Conservation (phyloP, 495 filamentous ascomycete genomes). For the Halenospora varia region DNA sequence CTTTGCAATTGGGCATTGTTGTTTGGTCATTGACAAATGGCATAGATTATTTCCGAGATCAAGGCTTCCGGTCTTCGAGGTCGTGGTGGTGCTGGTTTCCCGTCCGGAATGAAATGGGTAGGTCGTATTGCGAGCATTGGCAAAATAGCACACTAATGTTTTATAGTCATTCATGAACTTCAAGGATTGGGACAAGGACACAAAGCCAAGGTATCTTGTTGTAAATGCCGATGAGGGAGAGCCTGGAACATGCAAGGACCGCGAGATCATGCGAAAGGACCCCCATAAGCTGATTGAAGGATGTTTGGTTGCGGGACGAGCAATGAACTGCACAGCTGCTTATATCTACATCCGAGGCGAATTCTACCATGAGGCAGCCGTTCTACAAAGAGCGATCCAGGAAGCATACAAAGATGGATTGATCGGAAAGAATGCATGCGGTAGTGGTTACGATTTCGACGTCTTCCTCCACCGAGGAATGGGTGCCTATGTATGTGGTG, state of each 20-base stretch:
- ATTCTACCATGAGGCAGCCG: slow-evolving; percentile 94
- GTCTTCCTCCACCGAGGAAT: slow-evolving; percentile 94
- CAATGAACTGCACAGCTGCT: slow-evolving; percentile 96
- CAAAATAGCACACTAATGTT: slow-evolving; percentile 8
- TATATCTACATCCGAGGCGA: slow-evolving; percentile 99
- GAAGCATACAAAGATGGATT: slow-evolving; percentile 92
- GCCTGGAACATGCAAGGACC: slow-evolving; percentile 98
- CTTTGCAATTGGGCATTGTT: neutral
- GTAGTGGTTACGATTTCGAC: slow-evolving; percentile 95
- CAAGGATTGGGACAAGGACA: slow-evolving; percentile 99
- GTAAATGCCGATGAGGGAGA: slow-evolving; percentile 99
- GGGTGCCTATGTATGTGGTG: slow-evolving; percentile 96
- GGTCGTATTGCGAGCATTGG: slow-evolving; percentile 15
- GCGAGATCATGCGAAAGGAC: slow-evolving; percentile 99
- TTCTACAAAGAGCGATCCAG: slow-evolving; percentile 91
- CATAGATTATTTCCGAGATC: slow-evolving; percentile 87
- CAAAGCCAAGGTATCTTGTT: slow-evolving; percentile 90
- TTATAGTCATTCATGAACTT: slow-evolving; percentile 97
- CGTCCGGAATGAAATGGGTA: slow-evolving; percentile 98
- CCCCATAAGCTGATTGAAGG: slow-evolving; percentile 98
- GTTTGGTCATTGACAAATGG: slow-evolving; percentile 9
- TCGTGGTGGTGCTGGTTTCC: slow-evolving; percentile 95
- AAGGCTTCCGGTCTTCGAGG: slow-evolving; percentile 94
- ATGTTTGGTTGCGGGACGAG: slow-evolving; percentile 91
- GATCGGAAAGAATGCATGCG: slow-evolving; percentile 97